Base-by-base conservation (phyloP, 177 flowering plant species). In the Vitis hybrid region DNA sequence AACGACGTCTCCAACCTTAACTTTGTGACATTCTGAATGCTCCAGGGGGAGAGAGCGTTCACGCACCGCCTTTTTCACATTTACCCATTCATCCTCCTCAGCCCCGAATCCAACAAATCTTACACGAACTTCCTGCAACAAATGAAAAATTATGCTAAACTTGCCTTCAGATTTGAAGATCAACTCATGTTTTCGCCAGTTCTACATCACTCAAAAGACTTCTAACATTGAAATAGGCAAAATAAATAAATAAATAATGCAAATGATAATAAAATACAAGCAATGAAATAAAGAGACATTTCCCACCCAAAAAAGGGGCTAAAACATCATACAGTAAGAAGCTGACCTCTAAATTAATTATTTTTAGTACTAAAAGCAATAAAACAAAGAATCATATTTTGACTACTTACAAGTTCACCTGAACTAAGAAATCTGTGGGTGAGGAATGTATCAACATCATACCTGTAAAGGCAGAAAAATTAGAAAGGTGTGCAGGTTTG, bases 361-460 rank as follows among this genome's bases (percentile, higher is more conserved):
- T 24, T 24, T 24, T 24, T 24, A 24, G 28, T 24, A 51, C 11
- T 11, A 24, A 15, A 10, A 20, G 12, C 14, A n/a, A 50, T n/a
- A 19, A 69, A 62, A 22, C 3, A 33, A 20, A 17, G 5, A 55
- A 14, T 61, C 11, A 56, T 31, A 50, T 19, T 20, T 17, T 17
- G 57, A 50, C 49, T 59, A 83, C 99, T 88, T 89, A 93, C 99
- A 82, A 86, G 70, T 81, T 91, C 98, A 12, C 98, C 96, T 14
- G 95, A 74, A 53, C 70, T 38, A 73, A 78, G 71, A 81, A 72
- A 68, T 73, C 90, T 77, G 77, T 85, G 90, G 53, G 80, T 51
- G 1, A 87, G 71, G 52, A 89, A 84, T 69, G 53, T 61, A 4
- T 82, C 88, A 33, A 87, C 86, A 64, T 87, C 92, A 80, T 89